A percentile compares a stretch with the other conserved stretches of the same genome.
Conservation (phyloP, 2,329 filamentous ascomycete species). For the Lomentospora prolificans region DNA sequence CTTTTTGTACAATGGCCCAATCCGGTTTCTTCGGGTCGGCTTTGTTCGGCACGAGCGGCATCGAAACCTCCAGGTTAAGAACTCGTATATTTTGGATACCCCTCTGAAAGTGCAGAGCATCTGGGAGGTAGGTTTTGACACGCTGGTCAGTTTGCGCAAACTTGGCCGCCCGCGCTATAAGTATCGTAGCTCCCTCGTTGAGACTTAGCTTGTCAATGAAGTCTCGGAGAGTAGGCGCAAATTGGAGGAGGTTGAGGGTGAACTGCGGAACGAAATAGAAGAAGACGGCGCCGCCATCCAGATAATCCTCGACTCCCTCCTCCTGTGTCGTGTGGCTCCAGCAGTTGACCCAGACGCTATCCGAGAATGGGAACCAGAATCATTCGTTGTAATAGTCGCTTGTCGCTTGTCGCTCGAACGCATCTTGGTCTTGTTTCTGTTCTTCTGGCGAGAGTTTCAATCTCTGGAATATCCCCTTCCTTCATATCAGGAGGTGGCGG, state of each 20-base stretch:
- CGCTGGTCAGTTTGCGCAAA: constrained; percentile 17
- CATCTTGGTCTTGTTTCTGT: constrained; percentile 21
- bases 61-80: constrained; percentile 33
- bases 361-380: constrained; percentile 40
- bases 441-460: constrained; percentile 21
- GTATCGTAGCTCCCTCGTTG: constrained; percentile 14
- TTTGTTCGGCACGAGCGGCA: constrained; percentile 26
- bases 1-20: constrained; percentile 30
- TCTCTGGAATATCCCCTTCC: constrained; percentile 25
- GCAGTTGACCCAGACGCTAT: constrained; percentile 34
- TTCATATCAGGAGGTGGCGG: constrained; percentile 25
- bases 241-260: constrained; percentile 15
- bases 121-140: constrained; percentile 16
- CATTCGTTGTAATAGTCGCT: constrained; percentile 36
- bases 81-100: constrained; percentile 36
- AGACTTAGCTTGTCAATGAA: constrained; percentile 16
- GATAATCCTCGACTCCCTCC: constrained; percentile 25
- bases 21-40: constrained; percentile 26
- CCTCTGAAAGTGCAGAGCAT: constrained; percentile 37
- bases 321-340: constrained; percentile 29
- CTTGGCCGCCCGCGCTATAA: constrained; percentile 25
- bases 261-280: constrained; percentile 19
- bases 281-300: constrained; percentile 21
- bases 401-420: constrained; percentile 27
- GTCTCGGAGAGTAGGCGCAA: constrained; percentile 11